Conservation (phyloP, 345 rosid genomes). For the Cardamine resedifolia region DNA sequence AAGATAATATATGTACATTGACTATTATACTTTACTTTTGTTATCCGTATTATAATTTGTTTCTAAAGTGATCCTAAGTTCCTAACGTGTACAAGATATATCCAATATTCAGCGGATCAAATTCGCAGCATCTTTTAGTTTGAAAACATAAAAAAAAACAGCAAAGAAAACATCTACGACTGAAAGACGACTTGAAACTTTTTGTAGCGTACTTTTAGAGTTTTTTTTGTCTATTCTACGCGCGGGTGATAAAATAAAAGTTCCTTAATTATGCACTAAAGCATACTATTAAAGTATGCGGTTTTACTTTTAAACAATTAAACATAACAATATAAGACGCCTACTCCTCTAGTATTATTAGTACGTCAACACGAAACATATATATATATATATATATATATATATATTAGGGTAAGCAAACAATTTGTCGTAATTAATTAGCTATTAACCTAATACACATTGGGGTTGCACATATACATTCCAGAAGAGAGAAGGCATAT, state of each 20-base stretch:
- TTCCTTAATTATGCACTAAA: not conserved
- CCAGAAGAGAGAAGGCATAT: conserved; percentile 15
- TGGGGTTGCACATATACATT: conserved; percentile 11
- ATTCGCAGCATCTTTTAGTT: not conserved
- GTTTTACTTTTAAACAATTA: not conserved
- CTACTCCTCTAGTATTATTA: not conserved
- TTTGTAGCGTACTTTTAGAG: not conserved
- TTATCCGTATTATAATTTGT: not conserved
- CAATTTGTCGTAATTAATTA: not conserved
- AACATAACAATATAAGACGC: not conserved
- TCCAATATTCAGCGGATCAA: not conserved
- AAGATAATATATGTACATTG: not conserved
- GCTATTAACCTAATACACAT: conserved; percentile 3
- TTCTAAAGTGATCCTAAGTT: not conserved
- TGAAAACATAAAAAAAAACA: not conserved
- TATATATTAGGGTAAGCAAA: not conserved
- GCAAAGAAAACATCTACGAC: not conserved
- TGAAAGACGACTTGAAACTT: not conserved
- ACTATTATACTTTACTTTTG: not conserved
- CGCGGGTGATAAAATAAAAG: not conserved
- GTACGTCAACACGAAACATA: not conserved
- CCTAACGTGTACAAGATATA: not conserved
- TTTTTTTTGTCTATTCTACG: not conserved
- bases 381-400: too few species aligned
- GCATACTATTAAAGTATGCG: not conserved